phyloP scores from a whole-genome alignment of 441 rosid species.

The Euphorbia corollata region DNA sequence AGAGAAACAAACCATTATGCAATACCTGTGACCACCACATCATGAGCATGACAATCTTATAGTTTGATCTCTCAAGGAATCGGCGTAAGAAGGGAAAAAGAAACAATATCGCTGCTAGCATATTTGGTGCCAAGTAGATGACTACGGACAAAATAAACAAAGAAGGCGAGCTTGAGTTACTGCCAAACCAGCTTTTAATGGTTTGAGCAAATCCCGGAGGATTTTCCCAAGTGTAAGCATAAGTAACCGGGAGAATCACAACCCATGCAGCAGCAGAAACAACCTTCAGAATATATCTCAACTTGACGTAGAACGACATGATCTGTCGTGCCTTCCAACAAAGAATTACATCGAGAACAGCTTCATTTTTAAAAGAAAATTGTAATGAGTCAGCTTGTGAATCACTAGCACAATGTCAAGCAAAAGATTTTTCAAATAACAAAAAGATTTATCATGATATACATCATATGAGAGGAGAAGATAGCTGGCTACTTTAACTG shows the following conservation, averaged over 20 bases:
- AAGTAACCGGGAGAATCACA: conserved; percentile 79
- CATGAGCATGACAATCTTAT: conserved; percentile 82
- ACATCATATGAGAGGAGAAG: not conserved
- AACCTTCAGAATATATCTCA: conserved; percentile 92
- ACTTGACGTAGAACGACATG: conserved; percentile 90
- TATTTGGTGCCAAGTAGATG: conserved; percentile 83
- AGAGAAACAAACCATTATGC: not conserved
- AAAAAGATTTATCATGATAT: not conserved
- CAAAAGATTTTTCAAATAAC: not conserved
- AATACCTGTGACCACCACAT: conserved; percentile 99
- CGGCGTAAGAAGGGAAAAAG: conserved; percentile 88
- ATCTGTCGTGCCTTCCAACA: conserved; percentile 80
- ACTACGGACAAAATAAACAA: conserved; percentile 80
- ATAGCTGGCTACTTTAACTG: not conserved
- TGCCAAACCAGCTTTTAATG: conserved; percentile 93
- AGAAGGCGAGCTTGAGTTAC: conserved; percentile 57
- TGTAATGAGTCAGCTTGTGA: conserved; percentile 10
- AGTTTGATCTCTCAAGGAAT: conserved; percentile 89
- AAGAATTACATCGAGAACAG: conserved; percentile 86
- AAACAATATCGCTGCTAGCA: conserved; percentile 76
- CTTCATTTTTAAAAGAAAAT: conserved; percentile 40
- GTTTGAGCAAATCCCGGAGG: conserved; percentile 90
- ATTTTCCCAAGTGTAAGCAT: conserved; percentile 79
- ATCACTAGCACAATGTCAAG: not conserved
- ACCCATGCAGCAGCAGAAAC: conserved; percentile 96